phyloP scores from a whole-genome alignment of 2,329 filamentous ascomycete species.

The Moelleriella libera region DNA sequence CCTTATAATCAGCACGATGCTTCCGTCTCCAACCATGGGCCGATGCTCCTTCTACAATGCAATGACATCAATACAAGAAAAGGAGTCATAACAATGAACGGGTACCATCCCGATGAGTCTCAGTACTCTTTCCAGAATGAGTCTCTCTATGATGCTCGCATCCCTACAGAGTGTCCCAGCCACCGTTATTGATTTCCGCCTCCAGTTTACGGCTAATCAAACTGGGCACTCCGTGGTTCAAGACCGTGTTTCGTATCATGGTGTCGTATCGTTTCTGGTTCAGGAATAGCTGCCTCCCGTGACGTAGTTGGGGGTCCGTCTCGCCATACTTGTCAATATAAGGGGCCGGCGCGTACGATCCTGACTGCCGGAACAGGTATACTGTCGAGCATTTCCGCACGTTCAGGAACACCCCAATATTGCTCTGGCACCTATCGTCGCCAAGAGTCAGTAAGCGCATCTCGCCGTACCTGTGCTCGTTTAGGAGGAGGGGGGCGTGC shows the following conservation, averaged over 20 bases:
- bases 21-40: too few relatives aligned
- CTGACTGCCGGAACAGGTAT: constrained; percentile 69
- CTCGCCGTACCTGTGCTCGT: not conserved
- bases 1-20: too few relatives aligned
- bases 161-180: constrained; percentile 63
- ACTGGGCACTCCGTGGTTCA: constrained; percentile 75
- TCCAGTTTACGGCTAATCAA: constrained; percentile 83
- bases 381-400: constrained; percentile 91
- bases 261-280: constrained; percentile 91
- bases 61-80: too few relatives aligned
- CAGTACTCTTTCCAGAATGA: constrained; percentile 4
- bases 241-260: constrained; percentile 72
- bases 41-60: too few relatives aligned
- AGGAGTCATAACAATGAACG: too few relatives aligned
- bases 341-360: constrained; percentile 75
- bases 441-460: not conserved
- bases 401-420: constrained; percentile 89
- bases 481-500: constrained; percentile 18
- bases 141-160: not conserved
- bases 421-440: constrained; percentile 59
- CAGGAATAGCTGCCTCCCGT: constrained; percentile 78
- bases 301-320: constrained; percentile 77
- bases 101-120: not conserved
- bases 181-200: constrained; percentile 91
- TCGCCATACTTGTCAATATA: constrained; percentile 96